Conservation (phyloP, 495 filamentous ascomycete species). For the Penicillium riverlandense region DNA sequence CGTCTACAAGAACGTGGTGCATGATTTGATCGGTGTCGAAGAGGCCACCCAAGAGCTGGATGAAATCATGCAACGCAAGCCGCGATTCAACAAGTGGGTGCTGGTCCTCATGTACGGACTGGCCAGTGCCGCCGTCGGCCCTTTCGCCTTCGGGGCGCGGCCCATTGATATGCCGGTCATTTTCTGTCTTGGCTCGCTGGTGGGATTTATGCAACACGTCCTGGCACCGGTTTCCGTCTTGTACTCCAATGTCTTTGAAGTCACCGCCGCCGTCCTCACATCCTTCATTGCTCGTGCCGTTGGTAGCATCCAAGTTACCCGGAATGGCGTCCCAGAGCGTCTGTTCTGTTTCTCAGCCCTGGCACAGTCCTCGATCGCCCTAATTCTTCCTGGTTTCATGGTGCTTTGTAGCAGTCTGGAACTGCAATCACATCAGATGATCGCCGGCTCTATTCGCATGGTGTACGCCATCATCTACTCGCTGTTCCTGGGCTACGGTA, state of each 20-base stretch:
- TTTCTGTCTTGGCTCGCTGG: slow-evolving; percentile 73
- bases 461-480: slow-evolving; percentile 95
- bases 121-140: slow-evolving; percentile 69
- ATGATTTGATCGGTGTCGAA: slow-evolving; percentile 78
- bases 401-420: slow-evolving; percentile 79
- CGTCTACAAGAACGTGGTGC: slow-evolving; percentile 89
- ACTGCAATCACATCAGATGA: slow-evolving; percentile 78
- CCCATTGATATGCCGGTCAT: slow-evolving; percentile 82
- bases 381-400: slow-evolving; percentile 86
- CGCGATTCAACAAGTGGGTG: slow-evolving; percentile 65
- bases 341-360: slow-evolving; percentile 88
- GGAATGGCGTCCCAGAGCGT: slow-evolving; percentile 45
- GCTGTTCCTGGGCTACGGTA: slow-evolving; percentile 88
- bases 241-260: slow-evolving; percentile 81
- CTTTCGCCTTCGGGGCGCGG: slow-evolving; percentile 81
- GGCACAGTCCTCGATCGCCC: slow-evolving; percentile 82
- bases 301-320: slow-evolving; percentile 55
- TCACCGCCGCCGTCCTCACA: slow-evolving; percentile 75
- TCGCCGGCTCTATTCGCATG: slow-evolving; percentile 90
- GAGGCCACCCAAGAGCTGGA: slow-evolving; percentile 70
- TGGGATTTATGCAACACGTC: slow-evolving; percentile 78
- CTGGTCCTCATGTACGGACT: slow-evolving; percentile 74
- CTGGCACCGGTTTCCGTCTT: slow-evolving; percentile 73
- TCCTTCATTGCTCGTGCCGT: slow-evolving; percentile 83
- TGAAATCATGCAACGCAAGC: slow-evolving; percentile 55